Evolutionary conservation across 176 grass and related monocot genomes (phyloP).

Genomic region (Echinochloa phyllopogon): DNA sequence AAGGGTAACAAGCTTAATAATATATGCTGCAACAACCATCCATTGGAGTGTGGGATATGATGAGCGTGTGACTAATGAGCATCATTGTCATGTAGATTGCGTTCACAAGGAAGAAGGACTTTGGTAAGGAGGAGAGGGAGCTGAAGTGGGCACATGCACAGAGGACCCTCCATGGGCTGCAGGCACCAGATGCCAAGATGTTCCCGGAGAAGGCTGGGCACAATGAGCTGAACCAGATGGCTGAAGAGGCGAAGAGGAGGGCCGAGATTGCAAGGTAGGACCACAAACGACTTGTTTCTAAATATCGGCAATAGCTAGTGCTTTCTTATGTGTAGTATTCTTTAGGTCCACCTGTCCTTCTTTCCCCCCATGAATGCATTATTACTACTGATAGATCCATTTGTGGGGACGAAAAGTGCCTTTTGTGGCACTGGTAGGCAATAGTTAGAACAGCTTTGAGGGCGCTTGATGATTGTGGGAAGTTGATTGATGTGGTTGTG

Average conservation of each 20-base stretch:
- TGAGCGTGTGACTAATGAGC: background rate
- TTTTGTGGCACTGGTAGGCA: background rate
- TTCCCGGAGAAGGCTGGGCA: constrained; percentile 70
- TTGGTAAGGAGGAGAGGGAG: constrained; percentile 75
- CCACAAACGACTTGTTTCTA: background rate
- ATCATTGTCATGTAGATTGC: constrained; percentile 56
- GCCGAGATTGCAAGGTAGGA: constrained; percentile 89
- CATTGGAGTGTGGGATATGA: background rate
- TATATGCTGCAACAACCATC: background rate
- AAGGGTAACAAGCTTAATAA: constrained; percentile 55
- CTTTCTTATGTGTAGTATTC: background rate
- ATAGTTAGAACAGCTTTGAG: background rate
- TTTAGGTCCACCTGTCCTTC: constrained; percentile 1
- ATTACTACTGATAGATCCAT: constrained; percentile 15
- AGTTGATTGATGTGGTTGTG: background rate
- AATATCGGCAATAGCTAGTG: background rate
- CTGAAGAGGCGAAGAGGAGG: constrained; percentile 81
- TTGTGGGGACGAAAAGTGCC: background rate
- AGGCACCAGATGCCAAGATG: constrained; percentile 59
- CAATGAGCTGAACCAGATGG: constrained; percentile 76
- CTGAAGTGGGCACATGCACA: constrained; percentile 90
- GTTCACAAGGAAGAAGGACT: constrained; percentile 91
- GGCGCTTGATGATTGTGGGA: background rate
- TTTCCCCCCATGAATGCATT: constrained; percentile 11
- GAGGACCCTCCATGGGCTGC: constrained; percentile 91